Evolutionary conservation across 2,329 filamentous ascomycete genomes (phyloP).

Genomic region (Fusarium illudens): DNA sequence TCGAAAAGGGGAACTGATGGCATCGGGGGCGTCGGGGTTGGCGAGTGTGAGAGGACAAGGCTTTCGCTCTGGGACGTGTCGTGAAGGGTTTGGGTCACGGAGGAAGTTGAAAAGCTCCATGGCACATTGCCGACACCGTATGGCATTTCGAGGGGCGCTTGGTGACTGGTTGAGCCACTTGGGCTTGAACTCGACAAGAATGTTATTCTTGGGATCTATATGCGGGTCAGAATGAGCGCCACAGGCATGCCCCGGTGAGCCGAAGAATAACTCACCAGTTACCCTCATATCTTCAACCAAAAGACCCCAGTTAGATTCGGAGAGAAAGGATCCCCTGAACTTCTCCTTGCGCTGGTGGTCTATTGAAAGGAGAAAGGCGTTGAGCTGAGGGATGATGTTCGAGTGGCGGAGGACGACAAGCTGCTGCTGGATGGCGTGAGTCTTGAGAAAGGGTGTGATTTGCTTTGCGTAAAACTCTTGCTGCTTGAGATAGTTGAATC

Average conservation of each 20-base stretch:
- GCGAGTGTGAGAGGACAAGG: constrained; percentile 74
- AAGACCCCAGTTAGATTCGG: constrained; percentile 69
- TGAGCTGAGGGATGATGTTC: constrained; percentile 56
- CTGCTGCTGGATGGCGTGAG: constrained; percentile 49
- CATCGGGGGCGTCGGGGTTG: constrained; percentile 56
- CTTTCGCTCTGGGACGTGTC: constrained; percentile 49
- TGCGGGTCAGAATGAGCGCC: constrained; percentile 3
- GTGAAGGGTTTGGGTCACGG: constrained; percentile 45
- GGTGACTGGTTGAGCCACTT: constrained; percentile 85
- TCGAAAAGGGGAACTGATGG: constrained; percentile 54
- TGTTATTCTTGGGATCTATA: constrained; percentile 42
- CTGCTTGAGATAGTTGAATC: constrained; percentile 51
- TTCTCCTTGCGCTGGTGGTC: constrained; percentile 56
- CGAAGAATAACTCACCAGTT: constrained; percentile 36
- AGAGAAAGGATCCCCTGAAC: constrained; percentile 60
- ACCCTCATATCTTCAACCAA: constrained; percentile 76
- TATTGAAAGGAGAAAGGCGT: constrained; percentile 60
- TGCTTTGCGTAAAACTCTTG: constrained; percentile 48
- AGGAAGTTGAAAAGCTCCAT: constrained; percentile 51
- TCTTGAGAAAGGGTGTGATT: constrained; percentile 48
- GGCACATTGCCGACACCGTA: constrained; percentile 79
- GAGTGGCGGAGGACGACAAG: constrained; percentile 49
- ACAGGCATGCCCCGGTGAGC: background rate
- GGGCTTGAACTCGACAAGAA: constrained; percentile 78
- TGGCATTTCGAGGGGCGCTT: constrained; percentile 68